A percentile compares a stretch with the other conserved stretches of the same genome.
These are phyloP conservation scores for Xylariaceae sp. DNA, from an alignment of 2,329 filamentous ascomycete species.

Conservation along the genomic window DNA sequence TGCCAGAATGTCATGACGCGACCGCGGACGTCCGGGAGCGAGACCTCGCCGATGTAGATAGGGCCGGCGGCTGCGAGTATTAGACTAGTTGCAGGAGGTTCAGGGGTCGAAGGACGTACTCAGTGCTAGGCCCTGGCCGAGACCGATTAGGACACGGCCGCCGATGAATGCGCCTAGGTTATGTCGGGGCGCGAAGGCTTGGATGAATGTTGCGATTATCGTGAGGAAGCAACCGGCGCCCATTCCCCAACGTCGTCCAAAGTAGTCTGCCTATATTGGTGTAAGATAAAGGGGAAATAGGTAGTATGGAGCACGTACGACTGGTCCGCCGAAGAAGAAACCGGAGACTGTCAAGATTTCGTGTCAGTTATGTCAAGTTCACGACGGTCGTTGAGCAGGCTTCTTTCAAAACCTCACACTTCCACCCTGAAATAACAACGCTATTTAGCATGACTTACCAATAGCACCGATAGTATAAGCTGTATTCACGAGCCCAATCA, in stretches of 20 bases:
- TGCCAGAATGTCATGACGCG: constrained; percentile 26
- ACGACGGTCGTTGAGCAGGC: no score
- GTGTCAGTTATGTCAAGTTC: background rate
- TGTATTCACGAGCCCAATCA: constrained; percentile 55
- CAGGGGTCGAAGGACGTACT: no score
- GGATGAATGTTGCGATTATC: constrained; percentile 63
- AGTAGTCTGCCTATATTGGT: constrained; percentile 43
- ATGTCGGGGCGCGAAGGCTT: constrained; percentile 56
- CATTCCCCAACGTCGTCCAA: constrained; percentile 62
- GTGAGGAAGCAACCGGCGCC: constrained; percentile 58
- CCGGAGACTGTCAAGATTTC: constrained; percentile 44
- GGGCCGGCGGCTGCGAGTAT: no score
- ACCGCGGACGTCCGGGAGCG: no score
- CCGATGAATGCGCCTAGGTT: constrained; percentile 63
- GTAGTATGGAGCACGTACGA: constrained; percentile 33
- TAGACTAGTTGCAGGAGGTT: no score
- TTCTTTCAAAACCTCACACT: background rate
- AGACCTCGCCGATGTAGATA: no score
- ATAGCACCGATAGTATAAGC: constrained; percentile 67
- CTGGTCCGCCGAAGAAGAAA: constrained; percentile 63
- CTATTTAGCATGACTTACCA: background rate
- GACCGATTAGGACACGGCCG: constrained; percentile 62
- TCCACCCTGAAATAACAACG: background rate
- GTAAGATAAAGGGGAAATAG: background rate
- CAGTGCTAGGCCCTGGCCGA: constrained; percentile 61